Evolutionary conservation across 805 yeast genomes (phyloP).

Genomic region (Metschnikowia reukaufii): DNA sequence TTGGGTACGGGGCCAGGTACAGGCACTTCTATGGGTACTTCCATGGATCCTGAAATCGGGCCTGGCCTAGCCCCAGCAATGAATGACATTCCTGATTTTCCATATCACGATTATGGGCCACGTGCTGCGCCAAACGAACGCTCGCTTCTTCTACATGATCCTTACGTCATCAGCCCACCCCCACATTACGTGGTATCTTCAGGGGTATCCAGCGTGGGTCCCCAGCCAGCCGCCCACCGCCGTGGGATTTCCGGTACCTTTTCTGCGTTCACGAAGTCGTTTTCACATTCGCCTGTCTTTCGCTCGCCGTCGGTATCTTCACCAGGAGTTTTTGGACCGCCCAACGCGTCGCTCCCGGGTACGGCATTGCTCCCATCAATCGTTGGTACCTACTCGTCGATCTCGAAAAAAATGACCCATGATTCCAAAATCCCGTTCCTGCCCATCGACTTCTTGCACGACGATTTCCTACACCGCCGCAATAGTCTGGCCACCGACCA

Average conservation of each 20-base stretch:
- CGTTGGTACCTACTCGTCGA: slow-evolving; percentile 39
- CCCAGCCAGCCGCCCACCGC: slow-evolving; percentile 1
- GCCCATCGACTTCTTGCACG: slow-evolving; percentile 42
- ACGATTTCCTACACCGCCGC: slow-evolving; percentile 25
- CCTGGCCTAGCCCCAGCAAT: background rate
- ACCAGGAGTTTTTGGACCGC: slow-evolving; percentile 6
- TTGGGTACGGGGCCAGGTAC: too few relatives aligned
- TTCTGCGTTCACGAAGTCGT: slow-evolving; percentile 20
- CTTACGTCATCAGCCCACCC: slow-evolving; percentile 17
- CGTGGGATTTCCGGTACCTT: slow-evolving; percentile 22
- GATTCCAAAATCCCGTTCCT: slow-evolving; percentile 40
- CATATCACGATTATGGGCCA: slow-evolving; percentile 6
- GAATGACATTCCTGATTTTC: background rate
- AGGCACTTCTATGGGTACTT: too few relatives aligned
- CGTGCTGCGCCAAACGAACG: slow-evolving; percentile 11
- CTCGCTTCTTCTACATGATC: slow-evolving; percentile 13
- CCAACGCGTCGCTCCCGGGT: slow-evolving; percentile 14
- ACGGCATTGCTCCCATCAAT: slow-evolving; percentile 43
- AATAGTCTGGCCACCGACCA: slow-evolving; percentile 11
- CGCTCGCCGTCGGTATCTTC: slow-evolving; percentile 15
- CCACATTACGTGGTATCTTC: slow-evolving; percentile 20
- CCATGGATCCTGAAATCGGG: too few relatives aligned
- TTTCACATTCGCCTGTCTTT: slow-evolving; percentile 13
- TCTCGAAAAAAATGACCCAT: slow-evolving; percentile 35
- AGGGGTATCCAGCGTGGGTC: slow-evolving; percentile 3